These are phyloP conservation scores for Ascosphaera pollenicola DNA, from an alignment of 2,329 filamentous ascomycete species.

Conservation along the genomic window DNA sequence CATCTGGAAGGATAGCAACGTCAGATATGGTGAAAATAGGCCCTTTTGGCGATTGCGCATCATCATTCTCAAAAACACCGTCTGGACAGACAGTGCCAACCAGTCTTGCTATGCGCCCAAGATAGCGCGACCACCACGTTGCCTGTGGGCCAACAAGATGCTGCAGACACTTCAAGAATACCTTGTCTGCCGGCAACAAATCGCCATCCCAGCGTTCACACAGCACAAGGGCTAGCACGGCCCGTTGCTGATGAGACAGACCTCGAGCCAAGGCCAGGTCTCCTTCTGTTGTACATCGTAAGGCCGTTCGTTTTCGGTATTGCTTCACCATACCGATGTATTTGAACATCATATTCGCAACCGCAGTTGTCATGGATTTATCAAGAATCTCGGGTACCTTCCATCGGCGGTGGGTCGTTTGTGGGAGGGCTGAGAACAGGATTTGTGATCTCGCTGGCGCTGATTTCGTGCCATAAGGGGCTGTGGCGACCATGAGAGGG, in stretches of 20 bases:
- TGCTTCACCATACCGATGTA: constrained; percentile 31
- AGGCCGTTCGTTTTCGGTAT: constrained; percentile 38
- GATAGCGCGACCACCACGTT: constrained; percentile 43
- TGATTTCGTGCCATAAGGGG: constrained; percentile 28
- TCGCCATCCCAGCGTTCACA: constrained; percentile 54
- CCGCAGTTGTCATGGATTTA: constrained; percentile 16
- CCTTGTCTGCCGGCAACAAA: constrained; percentile 33
- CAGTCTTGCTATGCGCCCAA: constrained; percentile 37
- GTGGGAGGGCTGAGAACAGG: constrained; percentile 27
- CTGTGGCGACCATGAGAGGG: constrained; percentile 43
- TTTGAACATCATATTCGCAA: constrained; percentile 36
- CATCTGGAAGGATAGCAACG: background rate
- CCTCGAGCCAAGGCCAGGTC: constrained; percentile 48
- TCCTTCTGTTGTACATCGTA: constrained; percentile 51
- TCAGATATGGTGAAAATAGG: background rate
- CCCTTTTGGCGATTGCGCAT: constrained; percentile 2
- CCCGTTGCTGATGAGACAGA: constrained; percentile 48
- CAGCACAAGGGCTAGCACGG: constrained; percentile 46
- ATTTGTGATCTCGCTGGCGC: constrained; percentile 25
- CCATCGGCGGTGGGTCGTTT: background rate
- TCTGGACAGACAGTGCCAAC: constrained; percentile 39
- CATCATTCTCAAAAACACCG: constrained; percentile 21
- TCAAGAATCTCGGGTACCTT: constrained; percentile 5
- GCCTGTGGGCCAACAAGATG: constrained; percentile 30
- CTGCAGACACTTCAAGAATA: constrained; percentile 31